Evolutionary conservation across 2,329 filamentous ascomycete species (phyloP).

Genomic region (Cercospora berteroae): DNA sequence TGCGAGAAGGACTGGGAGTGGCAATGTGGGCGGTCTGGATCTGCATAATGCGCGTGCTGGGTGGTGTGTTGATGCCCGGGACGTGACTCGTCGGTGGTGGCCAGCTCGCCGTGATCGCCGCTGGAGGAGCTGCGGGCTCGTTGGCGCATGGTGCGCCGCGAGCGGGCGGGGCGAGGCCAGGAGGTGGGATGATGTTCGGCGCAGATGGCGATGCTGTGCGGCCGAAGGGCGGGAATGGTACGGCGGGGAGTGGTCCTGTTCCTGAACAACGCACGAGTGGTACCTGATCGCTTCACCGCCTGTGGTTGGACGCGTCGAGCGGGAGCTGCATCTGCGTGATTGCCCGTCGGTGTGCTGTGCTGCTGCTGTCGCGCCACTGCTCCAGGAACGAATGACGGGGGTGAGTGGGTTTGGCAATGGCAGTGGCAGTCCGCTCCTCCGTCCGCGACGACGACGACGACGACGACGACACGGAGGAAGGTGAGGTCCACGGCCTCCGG

Average conservation of each 20-base stretch:
- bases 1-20: constrained; percentile 6
- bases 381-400: constrained; percentile 11
- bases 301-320: constrained; percentile 15
- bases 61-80: constrained; percentile 19
- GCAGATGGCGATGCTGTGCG: background rate
- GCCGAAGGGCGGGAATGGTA: background rate
- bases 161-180: background rate
- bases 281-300: constrained; percentile 13
- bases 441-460: background rate
- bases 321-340: constrained; percentile 6
- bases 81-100: constrained; percentile 12
- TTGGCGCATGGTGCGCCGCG: constrained; percentile 13
- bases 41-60: constrained; percentile 15
- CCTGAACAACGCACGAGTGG: background rate
- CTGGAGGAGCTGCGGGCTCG: constrained; percentile 7
- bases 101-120: constrained; percentile 5
- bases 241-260: constrained; percentile 1
- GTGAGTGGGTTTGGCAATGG: background rate
- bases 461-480: constrained; percentile 1
- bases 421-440: background rate
- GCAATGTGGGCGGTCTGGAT: constrained; percentile 17
- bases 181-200: background rate
- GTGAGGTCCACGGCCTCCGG: constrained; percentile 1
- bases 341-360: background rate
- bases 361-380: background rate